These are phyloP conservation scores for Geosmithia flava DNA, from an alignment of 2,329 filamentous ascomycete genomes.

Conservation along the genomic window DNA sequence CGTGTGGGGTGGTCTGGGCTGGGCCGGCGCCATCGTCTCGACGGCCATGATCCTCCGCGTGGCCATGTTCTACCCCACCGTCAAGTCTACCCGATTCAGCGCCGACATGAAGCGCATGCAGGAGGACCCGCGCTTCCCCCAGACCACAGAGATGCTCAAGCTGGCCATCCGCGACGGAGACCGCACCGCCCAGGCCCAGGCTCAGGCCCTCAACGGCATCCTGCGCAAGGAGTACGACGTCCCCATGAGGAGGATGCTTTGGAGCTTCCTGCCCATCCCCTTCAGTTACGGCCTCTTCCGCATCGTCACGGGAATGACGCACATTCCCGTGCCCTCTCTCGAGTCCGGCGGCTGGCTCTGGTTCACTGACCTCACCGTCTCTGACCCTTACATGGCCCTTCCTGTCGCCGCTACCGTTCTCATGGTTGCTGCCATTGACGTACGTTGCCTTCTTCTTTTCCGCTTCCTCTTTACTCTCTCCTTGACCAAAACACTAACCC, in stretches of 20 bases:
- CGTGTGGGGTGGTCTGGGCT: conserved; percentile 61
- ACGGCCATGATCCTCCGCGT: conserved; percentile 54
- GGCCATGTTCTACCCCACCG: conserved; percentile 50
- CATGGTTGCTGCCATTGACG: conserved; percentile 44
- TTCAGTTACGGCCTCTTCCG: conserved; percentile 75
- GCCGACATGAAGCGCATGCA: conserved; percentile 49
- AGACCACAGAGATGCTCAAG: conserved; percentile 37
- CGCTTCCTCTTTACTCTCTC: neutral
- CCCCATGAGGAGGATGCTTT: conserved; percentile 19
- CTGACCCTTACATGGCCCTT: conserved; percentile 68
- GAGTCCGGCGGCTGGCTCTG: conserved; percentile 60
- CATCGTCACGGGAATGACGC: conserved; percentile 59
- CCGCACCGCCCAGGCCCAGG: conserved; percentile 26
- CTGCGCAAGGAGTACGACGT: conserved; percentile 22
- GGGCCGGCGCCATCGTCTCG: conserved; percentile 65
- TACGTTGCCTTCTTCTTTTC: conserved; percentile 13
- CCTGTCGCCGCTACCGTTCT: conserved; percentile 47
- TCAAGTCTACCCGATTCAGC: conserved; percentile 18
- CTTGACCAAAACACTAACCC: conserved; percentile 4
- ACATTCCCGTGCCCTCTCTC: conserved; percentile 70
- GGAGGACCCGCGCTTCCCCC: conserved; percentile 38
- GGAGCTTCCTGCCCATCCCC: conserved; percentile 38
- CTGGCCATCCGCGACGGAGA: conserved; percentile 28
- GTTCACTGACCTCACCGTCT: conserved; percentile 63
- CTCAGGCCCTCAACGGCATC: conserved; percentile 19